Conservation (phyloP, 306 rosid species). For the Acacia confusa region DNA sequence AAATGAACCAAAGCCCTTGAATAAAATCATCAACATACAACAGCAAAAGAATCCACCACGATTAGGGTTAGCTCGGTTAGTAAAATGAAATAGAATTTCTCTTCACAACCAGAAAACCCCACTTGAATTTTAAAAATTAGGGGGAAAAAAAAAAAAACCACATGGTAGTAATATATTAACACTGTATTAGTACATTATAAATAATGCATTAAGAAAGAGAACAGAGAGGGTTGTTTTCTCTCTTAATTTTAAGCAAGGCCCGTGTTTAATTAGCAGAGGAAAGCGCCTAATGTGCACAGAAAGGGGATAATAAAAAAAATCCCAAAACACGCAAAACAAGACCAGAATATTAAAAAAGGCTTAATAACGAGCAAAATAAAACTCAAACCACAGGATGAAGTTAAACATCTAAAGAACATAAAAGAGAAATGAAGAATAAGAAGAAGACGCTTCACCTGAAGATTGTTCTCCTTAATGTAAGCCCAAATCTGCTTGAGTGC, state of each 20-base stretch:
- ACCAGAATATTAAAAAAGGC: not conserved
- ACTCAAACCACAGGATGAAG: not conserved
- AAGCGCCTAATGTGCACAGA: not conserved
- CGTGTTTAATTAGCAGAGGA: not conserved
- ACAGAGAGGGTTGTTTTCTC: not conserved
- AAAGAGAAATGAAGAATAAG: not conserved
- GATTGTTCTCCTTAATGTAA: constrained; percentile 87
- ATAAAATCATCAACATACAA: not conserved
- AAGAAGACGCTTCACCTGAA: constrained; percentile 56
- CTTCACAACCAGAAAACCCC: not conserved
- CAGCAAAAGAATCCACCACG: not conserved
- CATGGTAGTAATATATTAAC: not conserved
- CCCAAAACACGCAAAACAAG: not conserved
- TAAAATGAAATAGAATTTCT: not conserved
- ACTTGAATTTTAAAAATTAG: not conserved
- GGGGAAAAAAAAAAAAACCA: not conserved
- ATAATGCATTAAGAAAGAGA: not conserved
- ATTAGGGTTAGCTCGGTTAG: not conserved
- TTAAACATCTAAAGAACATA: not conserved
- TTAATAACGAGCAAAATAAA: not conserved
- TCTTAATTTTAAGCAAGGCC: not conserved
- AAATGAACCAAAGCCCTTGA: not conserved
- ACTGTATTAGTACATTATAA: not conserved
- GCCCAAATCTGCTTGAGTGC: constrained; percentile 94
- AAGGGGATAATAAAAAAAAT: not conserved